A percentile compares a stretch with the other conserved stretches of the same genome.
These are phyloP conservation scores for Debaryomyces hansenii DNA, from an alignment of 805 yeast species.

Conservation along the genomic window DNA sequence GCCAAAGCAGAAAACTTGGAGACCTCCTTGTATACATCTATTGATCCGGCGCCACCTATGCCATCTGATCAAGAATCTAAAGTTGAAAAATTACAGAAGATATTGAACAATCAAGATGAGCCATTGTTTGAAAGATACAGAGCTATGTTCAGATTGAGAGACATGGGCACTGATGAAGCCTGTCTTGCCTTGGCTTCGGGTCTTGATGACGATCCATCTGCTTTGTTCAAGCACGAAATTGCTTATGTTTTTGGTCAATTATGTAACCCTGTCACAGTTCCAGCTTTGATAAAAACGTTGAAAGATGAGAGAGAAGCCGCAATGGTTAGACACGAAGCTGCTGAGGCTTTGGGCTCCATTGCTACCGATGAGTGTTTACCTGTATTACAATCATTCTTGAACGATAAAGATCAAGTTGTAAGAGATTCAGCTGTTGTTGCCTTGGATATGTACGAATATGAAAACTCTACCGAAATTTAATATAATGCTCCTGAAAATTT, in stretches of 20 bases:
- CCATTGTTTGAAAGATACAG: constrained; percentile 93
- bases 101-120: constrained; percentile 72
- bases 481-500: constrained; percentile 49
- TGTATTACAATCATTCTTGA: constrained; percentile 72
- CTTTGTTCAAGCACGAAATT: constrained; percentile 94
- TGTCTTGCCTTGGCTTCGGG: constrained; percentile 90
- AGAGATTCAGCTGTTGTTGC: constrained; percentile 97
- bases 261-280: constrained; percentile 90
- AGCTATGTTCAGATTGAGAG: constrained; percentile 97
- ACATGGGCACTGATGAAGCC: constrained; percentile 90
- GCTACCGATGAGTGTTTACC: constrained; percentile 96
- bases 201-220: constrained; percentile 77
- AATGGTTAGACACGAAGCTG: constrained; percentile 99
- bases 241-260: constrained; percentile 98
- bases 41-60: constrained; percentile 98
- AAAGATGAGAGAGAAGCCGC: constrained; percentile 82
- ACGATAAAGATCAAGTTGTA: constrained; percentile 85
- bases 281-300: constrained; percentile 79
- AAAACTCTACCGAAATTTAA: constrained; percentile 79
- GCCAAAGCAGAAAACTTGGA: constrained; percentile 70
- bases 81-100: constrained; percentile 61
- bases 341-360: constrained; percentile 96
- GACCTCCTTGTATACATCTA: constrained; percentile 75
- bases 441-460: constrained; percentile 96
- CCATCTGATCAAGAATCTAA: constrained; percentile 56